Conservation (phyloP, 2,329 filamentous ascomycete species). For the Cryphonectria carpinicola region DNA sequence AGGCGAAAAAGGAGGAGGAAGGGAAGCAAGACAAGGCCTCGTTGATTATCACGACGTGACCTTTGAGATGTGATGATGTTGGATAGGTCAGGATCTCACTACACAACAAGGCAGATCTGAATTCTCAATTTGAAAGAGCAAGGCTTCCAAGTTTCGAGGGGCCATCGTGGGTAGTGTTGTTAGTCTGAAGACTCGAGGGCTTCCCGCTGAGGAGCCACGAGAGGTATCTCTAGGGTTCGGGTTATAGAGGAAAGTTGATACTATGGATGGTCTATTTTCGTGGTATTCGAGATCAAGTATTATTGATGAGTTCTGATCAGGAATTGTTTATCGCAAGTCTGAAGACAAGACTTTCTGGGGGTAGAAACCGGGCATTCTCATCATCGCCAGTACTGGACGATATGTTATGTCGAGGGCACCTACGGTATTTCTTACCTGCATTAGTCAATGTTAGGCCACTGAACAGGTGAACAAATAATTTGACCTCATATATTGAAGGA, state of each 20-base stretch:
- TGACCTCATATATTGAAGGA: background rate
- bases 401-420: background rate
- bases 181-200: background rate
- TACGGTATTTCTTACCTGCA: background rate
- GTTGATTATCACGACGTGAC: background rate
- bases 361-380: background rate
- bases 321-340: background rate
- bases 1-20: too few relatives aligned
- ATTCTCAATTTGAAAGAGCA: background rate
- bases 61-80: background rate
- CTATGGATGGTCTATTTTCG: background rate
- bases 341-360: background rate
- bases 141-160: background rate
- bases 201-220: background rate
- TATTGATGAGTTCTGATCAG: background rate
- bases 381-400: background rate
- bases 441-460: background rate
- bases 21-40: background rate
- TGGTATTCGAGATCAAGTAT: background rate
- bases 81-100: background rate
- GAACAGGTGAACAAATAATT: background rate
- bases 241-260: background rate
- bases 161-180: background rate
- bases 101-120: background rate
- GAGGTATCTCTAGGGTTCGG: conserved; percentile 14